Evolutionary conservation across 441 rosid species (phyloP).

Genomic region (Erodium moschatum): DNA sequence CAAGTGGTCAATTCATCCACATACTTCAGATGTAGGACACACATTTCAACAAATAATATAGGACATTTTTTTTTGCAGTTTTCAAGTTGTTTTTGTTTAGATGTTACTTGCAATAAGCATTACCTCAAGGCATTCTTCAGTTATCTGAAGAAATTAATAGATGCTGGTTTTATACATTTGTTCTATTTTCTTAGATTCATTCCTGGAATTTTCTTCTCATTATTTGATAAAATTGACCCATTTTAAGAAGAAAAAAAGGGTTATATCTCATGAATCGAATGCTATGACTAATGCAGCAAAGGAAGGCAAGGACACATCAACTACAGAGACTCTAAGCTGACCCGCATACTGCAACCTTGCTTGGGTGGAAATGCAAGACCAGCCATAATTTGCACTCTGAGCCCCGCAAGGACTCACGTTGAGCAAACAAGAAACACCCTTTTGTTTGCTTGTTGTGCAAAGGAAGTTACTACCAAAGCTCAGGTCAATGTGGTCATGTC

Average conservation of each 20-base stretch:
- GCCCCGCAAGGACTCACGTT: conserved; percentile 61
- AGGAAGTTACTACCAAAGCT: conserved; percentile 70
- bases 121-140: background rate
- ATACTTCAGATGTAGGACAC: too few relatives aligned
- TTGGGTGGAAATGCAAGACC: conserved; percentile 87
- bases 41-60: too few relatives aligned
- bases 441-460: conserved; percentile 74
- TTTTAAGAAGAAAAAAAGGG: background rate
- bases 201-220: background rate
- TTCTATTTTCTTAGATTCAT: background rate
- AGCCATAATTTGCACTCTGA: conserved; percentile 70
- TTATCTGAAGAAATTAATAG: background rate
- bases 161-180: background rate
- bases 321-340: conserved; percentile 82
- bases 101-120: background rate
- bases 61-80: too few relatives aligned
- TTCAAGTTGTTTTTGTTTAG: background rate
- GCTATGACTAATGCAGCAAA: conserved; percentile 48
- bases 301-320: conserved; percentile 73
- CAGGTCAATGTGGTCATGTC: conserved; percentile 72
- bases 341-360: conserved; percentile 74
- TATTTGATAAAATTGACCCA: background rate
- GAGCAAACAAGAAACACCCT: conserved; percentile 79
- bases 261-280: background rate
- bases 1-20: too few relatives aligned